phyloP scores from a whole-genome alignment of 768 basidiomycete genomes.

The Leucogyrophana mollusca region DNA sequence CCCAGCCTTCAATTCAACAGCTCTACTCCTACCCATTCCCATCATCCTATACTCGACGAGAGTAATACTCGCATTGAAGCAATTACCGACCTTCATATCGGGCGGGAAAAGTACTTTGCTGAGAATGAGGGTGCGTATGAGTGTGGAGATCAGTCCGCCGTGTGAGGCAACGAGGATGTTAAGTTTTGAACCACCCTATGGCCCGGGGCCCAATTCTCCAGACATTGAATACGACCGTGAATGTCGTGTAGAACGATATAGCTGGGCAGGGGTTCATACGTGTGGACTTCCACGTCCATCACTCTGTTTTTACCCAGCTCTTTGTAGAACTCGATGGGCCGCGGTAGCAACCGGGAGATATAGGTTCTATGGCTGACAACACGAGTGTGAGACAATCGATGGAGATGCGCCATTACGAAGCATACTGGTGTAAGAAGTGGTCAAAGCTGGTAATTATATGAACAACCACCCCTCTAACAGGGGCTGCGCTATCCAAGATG shows the following conservation, averaged over 20 bases:
- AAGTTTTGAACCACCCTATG: too few species aligned
- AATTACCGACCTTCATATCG: constrained; percentile 30
- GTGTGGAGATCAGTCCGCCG: constrained; percentile 53
- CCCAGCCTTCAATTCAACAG: constrained; percentile 28
- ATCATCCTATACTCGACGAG: constrained; percentile 50
- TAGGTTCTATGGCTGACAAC: too few species aligned
- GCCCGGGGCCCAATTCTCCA: too few species aligned
- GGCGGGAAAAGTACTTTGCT: constrained; percentile 37
- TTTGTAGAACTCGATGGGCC: too few species aligned
- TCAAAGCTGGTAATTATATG: constrained; percentile 10
- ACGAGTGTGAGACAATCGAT: too few species aligned
- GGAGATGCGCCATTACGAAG: too few species aligned
- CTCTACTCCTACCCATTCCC: constrained; percentile 14
- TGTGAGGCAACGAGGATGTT: constrained; percentile 51
- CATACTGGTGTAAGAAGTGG: constrained; percentile 9
- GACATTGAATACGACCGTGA: too few species aligned
- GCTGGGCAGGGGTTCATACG: too few species aligned
- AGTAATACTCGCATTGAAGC: constrained; percentile 57
- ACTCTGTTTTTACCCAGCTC: too few species aligned
- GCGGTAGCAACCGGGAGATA: too few species aligned
- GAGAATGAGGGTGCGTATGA: constrained; percentile 44
- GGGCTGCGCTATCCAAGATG: constrained; percentile 6
- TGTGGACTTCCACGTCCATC: too few species aligned
- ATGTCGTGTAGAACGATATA: too few species aligned
- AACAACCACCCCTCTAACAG: constrained; percentile 10